Conservation (phyloP, 257 asterid species). For the Ligustrum vulgare region DNA sequence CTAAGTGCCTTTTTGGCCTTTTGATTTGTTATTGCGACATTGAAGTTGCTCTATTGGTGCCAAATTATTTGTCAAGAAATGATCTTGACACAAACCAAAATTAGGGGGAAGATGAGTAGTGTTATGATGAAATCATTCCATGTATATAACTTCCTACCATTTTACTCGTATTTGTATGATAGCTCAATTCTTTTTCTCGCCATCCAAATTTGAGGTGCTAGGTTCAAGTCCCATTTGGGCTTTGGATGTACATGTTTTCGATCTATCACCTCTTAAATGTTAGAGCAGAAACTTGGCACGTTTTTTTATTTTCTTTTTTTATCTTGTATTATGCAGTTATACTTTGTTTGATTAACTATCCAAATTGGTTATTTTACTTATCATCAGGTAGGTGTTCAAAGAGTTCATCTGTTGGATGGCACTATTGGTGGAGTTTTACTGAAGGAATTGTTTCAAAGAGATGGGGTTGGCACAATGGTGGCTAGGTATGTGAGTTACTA, state of each 20-base stretch:
- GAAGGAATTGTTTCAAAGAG: conserved; percentile 90
- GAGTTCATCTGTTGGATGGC: conserved; percentile 96
- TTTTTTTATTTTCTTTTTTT: not conserved
- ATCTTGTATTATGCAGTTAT: not conserved
- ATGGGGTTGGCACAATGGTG: conserved; percentile 96
- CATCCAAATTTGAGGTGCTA: not conserved
- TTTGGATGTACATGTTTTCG: not conserved
- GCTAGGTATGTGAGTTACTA: conserved; percentile 63
- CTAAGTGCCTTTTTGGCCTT: not conserved
- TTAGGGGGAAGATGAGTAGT: not conserved
- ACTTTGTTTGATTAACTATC: not conserved
- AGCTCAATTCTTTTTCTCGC: not conserved
- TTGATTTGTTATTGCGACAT: conserved; percentile 12
- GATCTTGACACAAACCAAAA: conserved; percentile 3
- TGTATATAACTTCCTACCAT: conserved; percentile 1
- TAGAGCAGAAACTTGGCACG: conserved; percentile 7
- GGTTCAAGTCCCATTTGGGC: conserved; percentile 17
- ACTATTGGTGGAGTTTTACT: conserved; percentile 84
- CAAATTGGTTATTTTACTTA: conserved; percentile 2
- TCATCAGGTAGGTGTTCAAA: conserved; percentile 88
- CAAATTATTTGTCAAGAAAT: not conserved
- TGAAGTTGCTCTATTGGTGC: conserved; percentile 1
- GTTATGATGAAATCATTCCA: not conserved
- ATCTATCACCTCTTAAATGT: conserved; percentile 1
- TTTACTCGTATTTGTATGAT: not conserved